These are phyloP conservation scores for Fistulinella cinereoalba DNA, from an alignment of 1,284 basidiomycete genomes.

Conservation along the genomic window DNA sequence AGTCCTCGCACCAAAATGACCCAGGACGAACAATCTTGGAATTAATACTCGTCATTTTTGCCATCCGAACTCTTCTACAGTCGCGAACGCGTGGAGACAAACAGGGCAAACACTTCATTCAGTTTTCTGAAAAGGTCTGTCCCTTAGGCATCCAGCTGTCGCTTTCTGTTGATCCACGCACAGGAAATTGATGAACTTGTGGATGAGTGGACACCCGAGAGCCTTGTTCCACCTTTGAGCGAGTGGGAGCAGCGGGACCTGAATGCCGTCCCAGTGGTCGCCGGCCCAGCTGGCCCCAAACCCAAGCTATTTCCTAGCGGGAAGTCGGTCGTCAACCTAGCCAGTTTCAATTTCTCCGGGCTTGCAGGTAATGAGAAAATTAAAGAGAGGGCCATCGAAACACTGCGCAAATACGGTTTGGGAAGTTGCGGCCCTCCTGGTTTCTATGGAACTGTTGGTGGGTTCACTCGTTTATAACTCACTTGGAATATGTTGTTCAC, in stretches of 20 bases:
- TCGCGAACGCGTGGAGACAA: slow-evolving; percentile 85
- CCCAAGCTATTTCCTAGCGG: slow-evolving; percentile 75
- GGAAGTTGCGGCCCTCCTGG: slow-evolving; percentile 96
- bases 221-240: slow-evolving; percentile 67
- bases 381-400: slow-evolving; percentile 83
- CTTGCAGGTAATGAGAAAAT: slow-evolving; percentile 86
- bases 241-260: slow-evolving; percentile 68
- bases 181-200: slow-evolving; percentile 97
- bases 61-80: slow-evolving; percentile 86
- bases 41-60: slow-evolving; percentile 85
- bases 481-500: slow-evolving; percentile 2
- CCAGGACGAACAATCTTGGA: slow-evolving; percentile 92
- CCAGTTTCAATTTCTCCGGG: slow-evolving; percentile 92
- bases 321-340: slow-evolving; percentile 85
- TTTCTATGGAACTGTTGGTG: slow-evolving; percentile 96
- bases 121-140: slow-evolving; percentile 82
- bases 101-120: slow-evolving; percentile 87
- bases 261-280: slow-evolving; percentile 72
- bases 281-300: slow-evolving; percentile 80
- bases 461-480: slow-evolving; percentile 33
- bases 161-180: neutral
- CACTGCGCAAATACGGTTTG: slow-evolving; percentile 89
- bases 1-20: slow-evolving; percentile 86
- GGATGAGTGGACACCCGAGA: slow-evolving; percentile 91
- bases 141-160: neutral